Conservation (phyloP, 345 rosid species). For the Stellera chamaejasme region DNA sequence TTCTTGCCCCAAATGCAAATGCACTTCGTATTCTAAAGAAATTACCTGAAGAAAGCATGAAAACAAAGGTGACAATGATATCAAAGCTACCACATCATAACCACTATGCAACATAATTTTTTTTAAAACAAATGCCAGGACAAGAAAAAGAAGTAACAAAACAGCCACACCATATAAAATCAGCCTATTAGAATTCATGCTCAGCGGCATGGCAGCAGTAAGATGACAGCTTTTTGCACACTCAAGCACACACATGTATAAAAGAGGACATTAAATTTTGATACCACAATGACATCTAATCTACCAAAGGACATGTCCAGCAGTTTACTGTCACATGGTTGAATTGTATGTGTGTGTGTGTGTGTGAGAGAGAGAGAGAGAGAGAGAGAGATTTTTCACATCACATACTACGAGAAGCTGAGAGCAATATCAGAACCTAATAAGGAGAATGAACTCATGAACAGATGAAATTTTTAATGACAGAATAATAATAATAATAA, state of each 20-base stretch:
- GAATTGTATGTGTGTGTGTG: not conserved
- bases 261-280: no score
- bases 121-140: not conserved
- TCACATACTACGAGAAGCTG: no score
- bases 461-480: not conserved
- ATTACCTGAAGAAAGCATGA: slow-evolving; percentile 28
- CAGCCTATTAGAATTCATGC: not conserved
- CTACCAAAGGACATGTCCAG: not conserved
- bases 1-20: slow-evolving; percentile 50
- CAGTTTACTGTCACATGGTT: not conserved
- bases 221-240: not conserved
- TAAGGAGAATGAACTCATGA: not conserved
- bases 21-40: slow-evolving; percentile 56
- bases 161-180: not conserved
- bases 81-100: not conserved
- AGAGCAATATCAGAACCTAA: no score
- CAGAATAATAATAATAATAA: not conserved
- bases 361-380: no score
- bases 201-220: not conserved
- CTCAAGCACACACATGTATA: no score
- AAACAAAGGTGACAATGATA: not conserved
- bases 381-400: not conserved
- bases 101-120: not conserved
- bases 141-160: not conserved
- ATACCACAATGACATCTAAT: not conserved